These are phyloP conservation scores for Ganoderma leucocontextum DNA, from an alignment of 1,284 basidiomycete genomes.

Conservation along the genomic window DNA sequence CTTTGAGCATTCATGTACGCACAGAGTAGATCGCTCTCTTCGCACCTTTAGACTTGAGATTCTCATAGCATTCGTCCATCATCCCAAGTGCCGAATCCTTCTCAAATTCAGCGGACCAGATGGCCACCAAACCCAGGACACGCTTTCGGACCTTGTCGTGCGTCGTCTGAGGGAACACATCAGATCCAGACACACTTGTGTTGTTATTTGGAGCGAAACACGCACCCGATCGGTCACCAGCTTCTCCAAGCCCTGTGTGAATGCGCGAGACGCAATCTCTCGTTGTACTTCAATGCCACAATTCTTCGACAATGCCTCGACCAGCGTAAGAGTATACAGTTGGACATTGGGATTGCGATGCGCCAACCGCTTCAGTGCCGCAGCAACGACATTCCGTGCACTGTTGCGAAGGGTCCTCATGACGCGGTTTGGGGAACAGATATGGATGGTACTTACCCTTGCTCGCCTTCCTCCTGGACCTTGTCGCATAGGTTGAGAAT, in stretches of 20 bases:
- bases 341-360: slow-evolving; percentile 98
- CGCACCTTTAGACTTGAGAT: slow-evolving; percentile 84
- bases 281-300: slow-evolving; percentile 83
- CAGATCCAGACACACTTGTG: background rate
- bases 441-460: slow-evolving; percentile 66
- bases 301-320: slow-evolving; percentile 93
- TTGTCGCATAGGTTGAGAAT: slow-evolving; percentile 97
- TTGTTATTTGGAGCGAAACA: slow-evolving; percentile 3
- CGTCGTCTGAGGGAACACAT: slow-evolving; percentile 65
- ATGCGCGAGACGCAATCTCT: slow-evolving; percentile 90
- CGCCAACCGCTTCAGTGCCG: slow-evolving; percentile 89
- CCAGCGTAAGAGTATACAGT: slow-evolving; percentile 89
- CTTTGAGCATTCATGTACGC: background rate
- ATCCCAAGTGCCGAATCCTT: slow-evolving; percentile 84
- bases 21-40: background rate
- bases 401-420: slow-evolving; percentile 50
- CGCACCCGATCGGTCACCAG: slow-evolving; percentile 87
- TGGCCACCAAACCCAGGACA: slow-evolving; percentile 76
- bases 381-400: slow-evolving; percentile 86
- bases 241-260: slow-evolving; percentile 89
- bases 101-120: slow-evolving; percentile 90
- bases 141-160: slow-evolving; percentile 89
- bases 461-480: slow-evolving; percentile 86
- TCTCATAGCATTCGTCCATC: slow-evolving; percentile 91
- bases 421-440: no score